phyloP scores from a whole-genome alignment of 2,329 filamentous ascomycete species.

The Hymenoscyphus scutula region DNA sequence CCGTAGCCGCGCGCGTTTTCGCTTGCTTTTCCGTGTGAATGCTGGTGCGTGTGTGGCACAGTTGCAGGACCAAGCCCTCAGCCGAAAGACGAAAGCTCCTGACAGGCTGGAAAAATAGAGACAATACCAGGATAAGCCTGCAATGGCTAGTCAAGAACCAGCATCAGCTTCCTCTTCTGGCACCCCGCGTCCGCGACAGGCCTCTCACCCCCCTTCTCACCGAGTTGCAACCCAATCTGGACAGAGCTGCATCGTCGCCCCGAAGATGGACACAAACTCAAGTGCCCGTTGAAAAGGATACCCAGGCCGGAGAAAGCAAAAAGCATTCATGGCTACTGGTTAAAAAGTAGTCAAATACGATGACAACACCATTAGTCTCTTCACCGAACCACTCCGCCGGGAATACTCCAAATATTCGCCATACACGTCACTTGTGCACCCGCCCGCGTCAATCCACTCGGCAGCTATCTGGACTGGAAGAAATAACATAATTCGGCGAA shows the following conservation, averaged over 20 bases:
- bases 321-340: not conserved
- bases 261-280: not conserved
- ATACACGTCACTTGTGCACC: not conserved
- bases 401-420: not conserved
- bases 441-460: not conserved
- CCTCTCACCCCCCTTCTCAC: not conserved
- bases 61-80: slow-evolving; percentile 6
- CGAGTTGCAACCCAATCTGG: not conserved
- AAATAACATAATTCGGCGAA: not conserved
- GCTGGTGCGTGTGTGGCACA: slow-evolving; percentile 20
- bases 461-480: not conserved
- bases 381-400: not conserved
- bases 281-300: not conserved
- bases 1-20: slow-evolving; percentile 20
- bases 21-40: slow-evolving; percentile 7
- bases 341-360: not conserved
- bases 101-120: slow-evolving; percentile 11
- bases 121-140: not conserved
- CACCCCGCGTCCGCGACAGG: not conserved
- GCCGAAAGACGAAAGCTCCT: slow-evolving; percentile 3
- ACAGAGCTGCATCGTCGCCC: not conserved
- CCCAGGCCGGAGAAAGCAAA: not conserved
- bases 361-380: not conserved
- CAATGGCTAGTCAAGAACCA: not conserved
- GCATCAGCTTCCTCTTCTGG: not conserved